Percentiles rank a stretch among this genome's conserved stretches.
These are phyloP conservation scores for Leccinum subgranulosum DNA, from an alignment of 768 basidiomycete genomes.

Conservation along the genomic window DNA sequence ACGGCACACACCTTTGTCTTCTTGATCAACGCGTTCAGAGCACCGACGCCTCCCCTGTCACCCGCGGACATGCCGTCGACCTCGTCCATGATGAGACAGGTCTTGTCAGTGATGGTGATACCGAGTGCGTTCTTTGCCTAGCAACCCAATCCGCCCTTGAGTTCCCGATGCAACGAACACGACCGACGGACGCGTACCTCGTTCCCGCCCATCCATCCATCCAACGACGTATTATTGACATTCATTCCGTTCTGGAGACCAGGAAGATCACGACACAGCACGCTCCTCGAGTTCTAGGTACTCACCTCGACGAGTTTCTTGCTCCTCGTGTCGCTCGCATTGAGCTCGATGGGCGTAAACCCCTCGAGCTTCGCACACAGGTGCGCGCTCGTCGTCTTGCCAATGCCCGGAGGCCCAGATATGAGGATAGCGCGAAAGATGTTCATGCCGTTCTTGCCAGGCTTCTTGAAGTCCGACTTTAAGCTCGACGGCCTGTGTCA, in stretches of 20 bases:
- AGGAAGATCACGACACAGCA: background rate
- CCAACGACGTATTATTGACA: conserved; percentile 82
- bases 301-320: conserved; percentile 93
- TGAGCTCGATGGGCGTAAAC: conserved; percentile 91
- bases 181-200: conserved; percentile 42
- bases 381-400: conserved; percentile 96
- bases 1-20: conserved; percentile 69
- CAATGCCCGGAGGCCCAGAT: conserved; percentile 94
- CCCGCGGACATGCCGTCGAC: conserved; percentile 99
- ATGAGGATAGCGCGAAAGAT: conserved; percentile 84
- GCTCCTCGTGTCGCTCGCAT: conserved; percentile 92
- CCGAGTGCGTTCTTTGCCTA: conserved; percentile 67
- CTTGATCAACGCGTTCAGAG: conserved; percentile 86
- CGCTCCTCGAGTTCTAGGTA: too few species aligned
- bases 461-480: conserved; percentile 85
- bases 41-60: conserved; percentile 95
- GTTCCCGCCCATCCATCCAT: conserved; percentile 73
- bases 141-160: background rate
- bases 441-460: conserved; percentile 88
- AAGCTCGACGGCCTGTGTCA: conserved; percentile 63
- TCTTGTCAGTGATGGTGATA: conserved; percentile 69
- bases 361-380: conserved; percentile 87
- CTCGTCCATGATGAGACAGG: conserved; percentile 98
- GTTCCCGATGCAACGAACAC: background rate
- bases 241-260: conserved; percentile 75